These are phyloP conservation scores for Lippia alba DNA, from an alignment of 305 asterid species.

Conservation along the genomic window DNA sequence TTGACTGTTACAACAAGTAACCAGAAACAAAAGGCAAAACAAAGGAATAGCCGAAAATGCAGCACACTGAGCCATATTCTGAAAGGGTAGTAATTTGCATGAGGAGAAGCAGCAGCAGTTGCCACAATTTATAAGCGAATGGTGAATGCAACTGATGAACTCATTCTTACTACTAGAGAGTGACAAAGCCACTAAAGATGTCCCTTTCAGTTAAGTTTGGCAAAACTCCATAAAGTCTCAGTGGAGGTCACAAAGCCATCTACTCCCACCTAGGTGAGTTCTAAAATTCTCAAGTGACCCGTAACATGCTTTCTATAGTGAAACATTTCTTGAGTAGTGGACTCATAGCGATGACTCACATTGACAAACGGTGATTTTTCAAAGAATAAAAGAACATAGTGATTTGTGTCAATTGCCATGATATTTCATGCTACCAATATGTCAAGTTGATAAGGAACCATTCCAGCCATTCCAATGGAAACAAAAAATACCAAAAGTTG, in stretches of 20 bases:
- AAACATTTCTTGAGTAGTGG: conserved; percentile 22
- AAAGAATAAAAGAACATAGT: not conserved
- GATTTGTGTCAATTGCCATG: not conserved
- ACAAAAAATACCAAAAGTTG: not conserved
- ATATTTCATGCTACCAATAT: conserved; percentile 1
- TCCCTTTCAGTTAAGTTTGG: conserved; percentile 54
- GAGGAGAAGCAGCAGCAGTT: conserved; percentile 22
- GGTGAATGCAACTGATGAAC: conserved; percentile 21
- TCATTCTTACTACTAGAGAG: conserved; percentile 20
- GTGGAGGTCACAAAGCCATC: conserved; percentile 31
- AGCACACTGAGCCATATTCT: conserved; percentile 34
- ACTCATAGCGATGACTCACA: conserved; percentile 23
- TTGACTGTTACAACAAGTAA: conserved; percentile 46
- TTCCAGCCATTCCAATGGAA: not conserved
- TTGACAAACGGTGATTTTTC: conserved; percentile 14
- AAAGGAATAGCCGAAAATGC: conserved; percentile 30
- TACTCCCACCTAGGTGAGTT: conserved; percentile 25
- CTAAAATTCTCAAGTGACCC: conserved; percentile 29
- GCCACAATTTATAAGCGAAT: conserved; percentile 43
- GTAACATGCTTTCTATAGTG: not conserved
- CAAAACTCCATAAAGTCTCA: conserved; percentile 39
- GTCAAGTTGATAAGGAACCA: not conserved
- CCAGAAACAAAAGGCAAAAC: conserved; percentile 44
- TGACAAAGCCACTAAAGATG: conserved; percentile 39
- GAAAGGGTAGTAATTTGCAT: conserved; percentile 15